Conservation (phyloP, 169 alveolate genomes). For the Plasmodium yoelii region DNA sequence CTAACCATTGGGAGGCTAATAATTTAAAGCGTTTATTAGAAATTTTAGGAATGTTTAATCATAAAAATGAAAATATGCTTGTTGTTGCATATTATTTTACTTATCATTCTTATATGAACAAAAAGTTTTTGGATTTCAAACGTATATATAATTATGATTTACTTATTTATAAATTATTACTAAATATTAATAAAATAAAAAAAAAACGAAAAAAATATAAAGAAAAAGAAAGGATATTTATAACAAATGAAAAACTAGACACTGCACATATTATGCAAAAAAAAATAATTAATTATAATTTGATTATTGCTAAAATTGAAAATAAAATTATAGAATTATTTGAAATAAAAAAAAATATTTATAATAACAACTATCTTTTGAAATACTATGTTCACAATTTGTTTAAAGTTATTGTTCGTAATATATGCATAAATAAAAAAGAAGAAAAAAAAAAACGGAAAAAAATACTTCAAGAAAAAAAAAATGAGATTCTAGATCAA, state of each 20-base stretch:
- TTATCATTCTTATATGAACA: slow-evolving; percentile 31
- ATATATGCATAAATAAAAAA: slow-evolving; percentile 26
- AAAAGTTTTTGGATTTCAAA: slow-evolving; percentile 10
- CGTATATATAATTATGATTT: slow-evolving; percentile 41
- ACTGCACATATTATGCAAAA: slow-evolving; percentile 50
- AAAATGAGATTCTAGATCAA: slow-evolving; percentile 2
- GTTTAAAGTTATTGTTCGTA: slow-evolving; percentile 27
- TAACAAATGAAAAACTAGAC: slow-evolving; percentile 47
- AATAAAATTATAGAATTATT: slow-evolving; percentile 26
- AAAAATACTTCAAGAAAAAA: slow-evolving; percentile 17
- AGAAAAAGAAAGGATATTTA: slow-evolving; percentile 41
- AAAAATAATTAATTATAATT: slow-evolving; percentile 27
- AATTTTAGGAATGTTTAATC: slow-evolving; percentile 13
- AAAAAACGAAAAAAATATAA: slow-evolving; percentile 48
- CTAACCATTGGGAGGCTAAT: background rate
- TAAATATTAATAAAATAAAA: slow-evolving; percentile 21
- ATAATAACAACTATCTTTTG: background rate
- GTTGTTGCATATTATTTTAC: slow-evolving; percentile 12
- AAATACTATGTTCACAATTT: slow-evolving; percentile 17
- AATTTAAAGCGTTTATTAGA: slow-evolving; percentile 21
- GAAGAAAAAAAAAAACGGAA: slow-evolving; percentile 30
- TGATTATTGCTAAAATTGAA: slow-evolving; percentile 5
- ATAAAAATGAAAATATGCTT: slow-evolving; percentile 12
- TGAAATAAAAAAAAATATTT: slow-evolving; percentile 25
- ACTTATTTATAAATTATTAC: slow-evolving; percentile 21